phyloP scores from a whole-genome alignment of 1,284 basidiomycete species.

The Boletus sp. region DNA sequence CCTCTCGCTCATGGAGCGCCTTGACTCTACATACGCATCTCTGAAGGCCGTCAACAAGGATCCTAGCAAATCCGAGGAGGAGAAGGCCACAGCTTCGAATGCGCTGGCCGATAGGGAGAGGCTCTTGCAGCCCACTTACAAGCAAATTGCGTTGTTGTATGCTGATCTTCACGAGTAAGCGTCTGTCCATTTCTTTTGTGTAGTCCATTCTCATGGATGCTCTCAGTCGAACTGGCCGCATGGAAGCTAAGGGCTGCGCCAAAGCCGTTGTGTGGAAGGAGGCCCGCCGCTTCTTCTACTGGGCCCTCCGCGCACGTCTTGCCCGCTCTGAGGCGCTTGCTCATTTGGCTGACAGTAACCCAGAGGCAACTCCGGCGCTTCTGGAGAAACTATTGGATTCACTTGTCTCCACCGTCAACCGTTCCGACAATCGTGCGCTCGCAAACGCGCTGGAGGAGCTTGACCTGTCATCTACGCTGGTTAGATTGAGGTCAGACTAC shows the following conservation, averaged over 20 bases:
- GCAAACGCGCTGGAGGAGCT: constrained; percentile 64
- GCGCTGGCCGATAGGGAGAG: constrained; percentile 79
- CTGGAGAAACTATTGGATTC: constrained; percentile 55
- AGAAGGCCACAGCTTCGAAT: constrained; percentile 66
- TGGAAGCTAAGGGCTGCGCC: constrained; percentile 97
- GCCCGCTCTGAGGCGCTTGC: constrained; percentile 62
- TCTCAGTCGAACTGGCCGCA: constrained; percentile 84
- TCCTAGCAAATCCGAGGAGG: constrained; percentile 63
- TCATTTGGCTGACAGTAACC: constrained; percentile 57
- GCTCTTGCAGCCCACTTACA: constrained; percentile 84
- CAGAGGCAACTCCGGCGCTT: constrained; percentile 58
- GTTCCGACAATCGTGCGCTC: constrained; percentile 49
- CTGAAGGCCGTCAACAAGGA: constrained; percentile 83
- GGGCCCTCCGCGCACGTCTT: constrained; percentile 81
- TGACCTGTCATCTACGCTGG: constrained; percentile 57
- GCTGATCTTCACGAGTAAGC: constrained; percentile 94
- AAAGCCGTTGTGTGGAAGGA: constrained; percentile 83
- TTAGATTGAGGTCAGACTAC: constrained; percentile 62
- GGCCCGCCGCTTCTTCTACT: constrained; percentile 92
- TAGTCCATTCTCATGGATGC: constrained; percentile 15
- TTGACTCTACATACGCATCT: constrained; percentile 81
- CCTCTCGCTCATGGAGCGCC: constrained; percentile 86
- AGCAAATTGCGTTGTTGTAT: constrained; percentile 90
- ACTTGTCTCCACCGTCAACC: constrained; percentile 51
- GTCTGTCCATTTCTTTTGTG: neutral